Percentiles rank a stretch among this genome's conserved stretches.
Conservation (phyloP, 305 asterid genomes). For the Fraxinus sp. region DNA sequence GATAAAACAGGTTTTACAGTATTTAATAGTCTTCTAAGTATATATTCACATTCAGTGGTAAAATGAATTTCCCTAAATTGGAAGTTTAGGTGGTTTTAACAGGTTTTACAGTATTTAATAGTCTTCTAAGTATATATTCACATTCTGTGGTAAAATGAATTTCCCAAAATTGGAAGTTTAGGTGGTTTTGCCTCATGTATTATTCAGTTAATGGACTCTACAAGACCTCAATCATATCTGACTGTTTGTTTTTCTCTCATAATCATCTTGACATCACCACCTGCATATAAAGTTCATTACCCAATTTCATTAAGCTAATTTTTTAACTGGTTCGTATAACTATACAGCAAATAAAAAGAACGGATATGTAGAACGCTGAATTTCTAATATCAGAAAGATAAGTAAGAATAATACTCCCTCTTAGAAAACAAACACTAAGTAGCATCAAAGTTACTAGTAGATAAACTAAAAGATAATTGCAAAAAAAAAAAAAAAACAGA, state of each 20-base stretch:
- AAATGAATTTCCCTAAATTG: slow-evolving; percentile 24
- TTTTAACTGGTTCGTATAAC: slow-evolving; percentile 19
- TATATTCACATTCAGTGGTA: slow-evolving; percentile 2
- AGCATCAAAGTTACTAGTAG: background rate
- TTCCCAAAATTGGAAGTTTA: slow-evolving; percentile 16
- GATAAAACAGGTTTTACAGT: background rate
- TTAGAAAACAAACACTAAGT: background rate
- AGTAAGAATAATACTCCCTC: slow-evolving; percentile 10
- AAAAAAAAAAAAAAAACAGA: background rate
- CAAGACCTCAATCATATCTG: slow-evolving; percentile 70
- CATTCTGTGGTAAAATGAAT: slow-evolving; percentile 16
- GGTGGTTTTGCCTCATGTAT: background rate
- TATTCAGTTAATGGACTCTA: slow-evolving; percentile 28
- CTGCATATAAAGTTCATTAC: slow-evolving; percentile 56
- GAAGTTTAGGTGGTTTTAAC: background rate
- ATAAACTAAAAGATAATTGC: background rate
- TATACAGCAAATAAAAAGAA: slow-evolving; percentile 2
- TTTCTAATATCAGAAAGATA: slow-evolving; percentile 21
- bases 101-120: background rate
- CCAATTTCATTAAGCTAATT: slow-evolving; percentile 25
- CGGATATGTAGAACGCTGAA: background rate
- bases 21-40: background rate
- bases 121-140: background rate
- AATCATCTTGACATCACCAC: slow-evolving; percentile 80
- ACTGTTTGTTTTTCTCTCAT: slow-evolving; percentile 46